Base-by-base conservation (phyloP, 2,329 filamentous ascomycete genomes). In the Chrysosporium queenslandicum region DNA sequence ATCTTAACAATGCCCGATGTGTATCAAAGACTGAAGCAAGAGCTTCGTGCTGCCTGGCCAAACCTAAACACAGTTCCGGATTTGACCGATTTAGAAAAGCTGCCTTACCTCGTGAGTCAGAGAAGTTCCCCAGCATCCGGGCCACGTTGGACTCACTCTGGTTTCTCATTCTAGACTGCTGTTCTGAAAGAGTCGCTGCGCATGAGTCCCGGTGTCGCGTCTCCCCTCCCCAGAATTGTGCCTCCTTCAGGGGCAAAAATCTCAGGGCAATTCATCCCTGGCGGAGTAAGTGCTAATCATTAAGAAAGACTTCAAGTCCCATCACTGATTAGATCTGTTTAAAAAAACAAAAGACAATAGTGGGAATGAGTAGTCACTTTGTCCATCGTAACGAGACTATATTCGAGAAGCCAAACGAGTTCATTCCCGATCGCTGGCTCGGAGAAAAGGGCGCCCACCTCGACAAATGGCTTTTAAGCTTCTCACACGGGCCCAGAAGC, bases 151-250 rank as follows among this genome's bases (percentile, higher is more conserved):
- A 36, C 32, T 21, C 12, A 40, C 20, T 12, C 34, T 20, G 12
- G n/a, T 23, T 27, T 16, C 12, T 8, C 16, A 8, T 36, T 49
- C 18, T 42, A 60, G 54, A 67, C 58, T 1, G 68, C 64, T 0
- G 64, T 71, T 14, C 68, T 70, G 55, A 73, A 70, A 50, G 69
- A 73, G 55, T 62, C 63, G 1, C 56, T 72, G 12, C 63, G 72
- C 20, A 55, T 68, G 18, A 65, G 62, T 1, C 64, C 64, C 7
- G 68, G 67, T 11, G 64, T 71, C 16, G 58, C 58, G 16, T 59
- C 61, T 4, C 48, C 54, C 6, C 59, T 68, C 8, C 56, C 59
- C 12, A 58, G 66, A 12, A 41, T 64, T 8, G 65, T 68, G 11
- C 58, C 61, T 21, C 30, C 48, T 34, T 36, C 30, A 21, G 62